A percentile compares a stretch with the other conserved stretches of the same genome.
These are phyloP conservation scores for Diaporthe citriasiana DNA, from an alignment of 2,329 filamentous ascomycete species.

Conservation along the genomic window DNA sequence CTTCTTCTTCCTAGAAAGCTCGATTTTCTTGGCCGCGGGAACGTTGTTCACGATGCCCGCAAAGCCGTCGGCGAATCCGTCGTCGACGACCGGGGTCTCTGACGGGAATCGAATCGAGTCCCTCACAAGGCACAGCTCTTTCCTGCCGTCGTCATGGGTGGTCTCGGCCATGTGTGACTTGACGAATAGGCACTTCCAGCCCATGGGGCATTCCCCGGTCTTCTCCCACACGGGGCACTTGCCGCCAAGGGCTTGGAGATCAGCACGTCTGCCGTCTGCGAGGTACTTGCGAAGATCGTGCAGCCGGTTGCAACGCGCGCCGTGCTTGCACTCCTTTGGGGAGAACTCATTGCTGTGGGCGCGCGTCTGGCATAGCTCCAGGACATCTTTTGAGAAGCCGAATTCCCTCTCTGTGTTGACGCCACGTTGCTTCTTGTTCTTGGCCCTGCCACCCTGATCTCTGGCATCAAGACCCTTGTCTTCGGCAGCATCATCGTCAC, in stretches of 20 bases:
- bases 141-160: conserved; percentile 81
- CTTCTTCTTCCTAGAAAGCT: conserved; percentile 79
- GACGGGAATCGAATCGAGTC: conserved; percentile 47
- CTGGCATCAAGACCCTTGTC: conserved; percentile 52
- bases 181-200: conserved; percentile 96
- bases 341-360: conserved; percentile 84
- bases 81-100: conserved; percentile 53
- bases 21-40: conserved; percentile 77
- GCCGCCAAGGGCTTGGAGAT: conserved; percentile 81
- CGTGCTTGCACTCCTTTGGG: conserved; percentile 81
- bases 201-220: conserved; percentile 82
- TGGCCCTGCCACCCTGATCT: conserved; percentile 49
- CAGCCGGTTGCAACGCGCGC: conserved; percentile 83
- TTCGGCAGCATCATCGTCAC: conserved; percentile 65
- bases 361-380: conserved; percentile 83
- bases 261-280: conserved; percentile 82
- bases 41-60: conserved; percentile 84
- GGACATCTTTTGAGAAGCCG: conserved; percentile 82
- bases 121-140: conserved; percentile 82
- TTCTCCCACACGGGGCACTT: conserved; percentile 86
- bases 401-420: conserved; percentile 90
- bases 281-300: conserved; percentile 92
- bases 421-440: conserved; percentile 69
- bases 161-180: conserved; percentile 88
- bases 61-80: conserved; percentile 63